Evolutionary conservation across 2,329 filamentous ascomycete genomes (phyloP).

Genomic region (Talaromyces atroroseus): DNA sequence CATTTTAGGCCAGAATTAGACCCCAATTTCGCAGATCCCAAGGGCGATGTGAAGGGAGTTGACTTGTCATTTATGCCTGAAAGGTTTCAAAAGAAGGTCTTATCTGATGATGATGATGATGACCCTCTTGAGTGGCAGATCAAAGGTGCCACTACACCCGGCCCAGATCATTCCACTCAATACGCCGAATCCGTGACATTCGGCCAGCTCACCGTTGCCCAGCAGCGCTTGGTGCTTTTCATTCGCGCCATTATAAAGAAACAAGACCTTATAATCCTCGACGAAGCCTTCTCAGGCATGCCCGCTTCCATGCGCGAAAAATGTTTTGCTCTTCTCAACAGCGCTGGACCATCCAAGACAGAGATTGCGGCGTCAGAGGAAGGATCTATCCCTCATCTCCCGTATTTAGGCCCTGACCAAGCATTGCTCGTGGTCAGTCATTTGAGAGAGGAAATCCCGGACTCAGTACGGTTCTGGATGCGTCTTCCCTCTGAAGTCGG

Average conservation of each 20-base stretch:
- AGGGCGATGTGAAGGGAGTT: neutral
- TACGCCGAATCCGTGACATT: conserved; percentile 79
- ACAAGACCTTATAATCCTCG: conserved; percentile 75
- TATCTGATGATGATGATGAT: neutral
- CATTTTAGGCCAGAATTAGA: conserved; percentile 80
- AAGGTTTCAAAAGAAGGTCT: conserved; percentile 1
- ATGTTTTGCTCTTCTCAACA: conserved; percentile 72
- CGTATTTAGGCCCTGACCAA: conserved; percentile 47
- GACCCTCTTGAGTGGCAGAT: neutral
- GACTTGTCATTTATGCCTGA: conserved; percentile 11
- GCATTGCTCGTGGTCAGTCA: conserved; percentile 91
- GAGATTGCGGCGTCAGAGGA: neutral
- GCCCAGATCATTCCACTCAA: conserved; percentile 16
- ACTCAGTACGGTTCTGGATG: conserved; percentile 75
- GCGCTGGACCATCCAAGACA: conserved; percentile 28
- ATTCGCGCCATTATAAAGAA: conserved; percentile 74
- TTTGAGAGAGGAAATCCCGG: conserved; percentile 81
- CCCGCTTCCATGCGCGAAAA: conserved; percentile 76
- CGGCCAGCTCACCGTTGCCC: conserved; percentile 48
- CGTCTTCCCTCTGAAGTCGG: conserved; percentile 57
- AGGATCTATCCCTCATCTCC: neutral
- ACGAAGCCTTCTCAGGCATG: conserved; percentile 86
- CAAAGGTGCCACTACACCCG: neutral
- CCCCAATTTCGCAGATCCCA: conserved; percentile 33
- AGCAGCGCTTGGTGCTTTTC: conserved; percentile 78